Percentiles rank a stretch among this genome's conserved stretches.
Conservation (phyloP, 495 filamentous ascomycete genomes). For the Daldinia decipiens region DNA sequence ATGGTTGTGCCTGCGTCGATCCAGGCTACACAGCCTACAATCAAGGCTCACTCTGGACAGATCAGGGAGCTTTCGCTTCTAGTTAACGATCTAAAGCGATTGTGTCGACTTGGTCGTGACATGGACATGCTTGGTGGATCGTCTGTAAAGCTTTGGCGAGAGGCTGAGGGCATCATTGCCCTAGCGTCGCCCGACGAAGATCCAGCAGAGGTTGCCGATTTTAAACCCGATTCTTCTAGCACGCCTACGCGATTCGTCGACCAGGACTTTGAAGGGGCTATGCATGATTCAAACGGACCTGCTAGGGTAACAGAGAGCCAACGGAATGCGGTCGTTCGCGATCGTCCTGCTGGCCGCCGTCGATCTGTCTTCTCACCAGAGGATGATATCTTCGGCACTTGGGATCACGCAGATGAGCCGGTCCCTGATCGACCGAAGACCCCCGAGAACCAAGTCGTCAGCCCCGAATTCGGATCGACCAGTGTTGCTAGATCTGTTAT, state of each 20-base stretch:
- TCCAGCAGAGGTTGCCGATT: conserved; percentile 54
- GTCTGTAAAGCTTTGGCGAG: conserved; percentile 76
- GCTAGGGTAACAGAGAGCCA: conserved; percentile 49
- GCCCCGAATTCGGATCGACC: conserved; percentile 46
- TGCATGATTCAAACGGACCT: conserved; percentile 54
- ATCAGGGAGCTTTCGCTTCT: conserved; percentile 85
- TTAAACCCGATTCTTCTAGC: conserved; percentile 47
- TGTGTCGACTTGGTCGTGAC: conserved; percentile 78
- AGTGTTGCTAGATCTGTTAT: conserved; percentile 82
- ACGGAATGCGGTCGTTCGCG: conserved; percentile 54
- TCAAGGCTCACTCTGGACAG: conserved; percentile 86
- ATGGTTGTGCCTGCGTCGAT: conserved; percentile 86
- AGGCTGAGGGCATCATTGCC: conserved; percentile 88
- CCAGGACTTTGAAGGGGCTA: conserved; percentile 60
- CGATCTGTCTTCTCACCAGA: conserved; percentile 70
- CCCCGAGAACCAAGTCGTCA: conserved; percentile 46
- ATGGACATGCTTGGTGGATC: conserved; percentile 72
- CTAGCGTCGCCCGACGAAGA: conserved; percentile 87
- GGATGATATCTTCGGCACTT: conserved; percentile 70
- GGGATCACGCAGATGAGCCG: conserved; percentile 52
- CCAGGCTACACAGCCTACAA: conserved; percentile 82
- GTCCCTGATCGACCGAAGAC: conserved; percentile 51
- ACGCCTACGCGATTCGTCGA: conserved; percentile 65
- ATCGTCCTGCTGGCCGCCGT: conserved; percentile 55
- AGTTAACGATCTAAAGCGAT: conserved; percentile 71